Conservation (phyloP, 2,329 filamentous ascomycete species). For the Cladosporium colombiae region DNA sequence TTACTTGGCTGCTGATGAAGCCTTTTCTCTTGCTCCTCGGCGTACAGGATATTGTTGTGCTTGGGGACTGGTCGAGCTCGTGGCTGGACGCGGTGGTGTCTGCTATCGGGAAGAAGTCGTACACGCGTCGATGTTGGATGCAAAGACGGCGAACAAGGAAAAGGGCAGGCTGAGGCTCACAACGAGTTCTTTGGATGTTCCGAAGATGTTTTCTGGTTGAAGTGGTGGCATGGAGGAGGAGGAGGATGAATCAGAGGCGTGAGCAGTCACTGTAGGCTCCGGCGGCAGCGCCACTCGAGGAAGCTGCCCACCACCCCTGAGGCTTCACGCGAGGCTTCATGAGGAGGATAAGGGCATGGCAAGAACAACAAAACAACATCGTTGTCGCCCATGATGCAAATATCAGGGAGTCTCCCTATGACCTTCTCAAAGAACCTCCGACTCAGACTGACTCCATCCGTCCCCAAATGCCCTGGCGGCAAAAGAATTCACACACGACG, state of each 20-base stretch:
- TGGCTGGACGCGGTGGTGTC: background rate
- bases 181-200: too few relatives aligned
- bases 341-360: background rate
- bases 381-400: background rate
- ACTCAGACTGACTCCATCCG: background rate
- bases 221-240: background rate
- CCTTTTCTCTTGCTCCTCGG: background rate
- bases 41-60: background rate
- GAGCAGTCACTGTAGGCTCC: background rate
- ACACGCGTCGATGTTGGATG: background rate
- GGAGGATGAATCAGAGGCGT: too few relatives aligned
- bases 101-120: background rate
- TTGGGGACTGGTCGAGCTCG: background rate
- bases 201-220: too few relatives aligned
- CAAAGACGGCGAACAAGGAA: background rate
- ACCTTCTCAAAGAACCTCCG: background rate
- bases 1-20: background rate
- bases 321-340: background rate
- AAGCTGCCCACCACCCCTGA: background rate
- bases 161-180: background rate
- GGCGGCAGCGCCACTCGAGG: background rate
- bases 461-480: background rate
- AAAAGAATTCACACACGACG: background rate
- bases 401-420: background rate
- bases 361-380: background rate